Evolutionary conservation across 2,329 filamentous ascomycete genomes (phyloP), one percentile per base, ranked within the genome.

Genomic region (Cladosporium sp.): DNA sequence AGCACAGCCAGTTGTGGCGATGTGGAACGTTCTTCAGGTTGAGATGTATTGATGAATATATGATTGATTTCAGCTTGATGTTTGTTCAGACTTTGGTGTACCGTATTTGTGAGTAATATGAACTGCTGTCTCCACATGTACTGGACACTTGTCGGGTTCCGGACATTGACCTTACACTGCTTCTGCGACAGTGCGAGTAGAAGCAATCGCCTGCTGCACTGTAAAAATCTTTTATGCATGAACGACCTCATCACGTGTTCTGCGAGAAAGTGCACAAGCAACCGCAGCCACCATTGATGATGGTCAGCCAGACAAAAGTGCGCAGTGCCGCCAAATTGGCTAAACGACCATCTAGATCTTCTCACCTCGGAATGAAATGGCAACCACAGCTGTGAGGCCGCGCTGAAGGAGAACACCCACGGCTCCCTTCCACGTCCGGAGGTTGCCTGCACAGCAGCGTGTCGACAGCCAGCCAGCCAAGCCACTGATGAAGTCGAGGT

Each of bases 1-100:
- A 69, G 68, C 65, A 71, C 70, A 28, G 61, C 52, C 8, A 70
- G 66, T 44, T 68, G 70, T 67, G 68, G 67, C 28, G 68, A 70
- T 32, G 70, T 44, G 64, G 32, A 26, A 32, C 38, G 54, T 8
- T n/a, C 18, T 44, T 44, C 18, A 2, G 38, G 4, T n/a, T 44
- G 6, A 15, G 18, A n/a, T n/a, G 18, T n/a, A 10, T n/a, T n/a
- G 3, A 44, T 21, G 38, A 44, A 44, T n/a, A 18, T 44, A 44
- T 10, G 15, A 44, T 10, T n/a, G 6, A 44, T 18, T 41, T 41
- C 6, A 41, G 36, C 36, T 18, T 41, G 14, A 18, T 18, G 4
- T 18, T 7, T 41, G 36, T 18, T 18, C 36, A 41, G 36, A 8
- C 36, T 3, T 18, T 41, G 36, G 15, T 41, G 4, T 36, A 36